These are phyloP conservation scores for Santalum album DNA, from an alignment of 164 flowering plant genomes.

Conservation along the genomic window DNA sequence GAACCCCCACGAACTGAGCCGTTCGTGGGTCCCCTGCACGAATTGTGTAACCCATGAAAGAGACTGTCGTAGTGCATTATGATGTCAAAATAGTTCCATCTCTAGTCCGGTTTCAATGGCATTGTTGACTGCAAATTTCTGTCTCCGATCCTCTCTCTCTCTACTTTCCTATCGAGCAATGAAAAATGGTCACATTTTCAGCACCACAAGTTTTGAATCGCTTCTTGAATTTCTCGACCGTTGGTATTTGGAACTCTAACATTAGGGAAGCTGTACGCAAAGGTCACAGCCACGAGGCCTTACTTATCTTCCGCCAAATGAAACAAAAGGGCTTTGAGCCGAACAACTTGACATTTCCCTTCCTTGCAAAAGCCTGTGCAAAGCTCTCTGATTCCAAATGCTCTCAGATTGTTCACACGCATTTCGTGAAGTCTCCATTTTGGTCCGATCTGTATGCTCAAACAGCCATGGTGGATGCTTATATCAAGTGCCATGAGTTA, in stretches of 20 bases:
- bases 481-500: constrained; percentile 28
- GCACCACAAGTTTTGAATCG: constrained; percentile 14
- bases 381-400: constrained; percentile 23
- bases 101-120: too few species aligned
- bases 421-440: constrained; percentile 41
- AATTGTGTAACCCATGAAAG: too few species aligned
- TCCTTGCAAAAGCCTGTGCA: constrained; percentile 53
- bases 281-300: constrained; percentile 24
- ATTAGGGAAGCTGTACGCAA: constrained; percentile 32
- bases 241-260: constrained; percentile 32
- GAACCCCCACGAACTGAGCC: too few species aligned
- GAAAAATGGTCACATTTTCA: too few species aligned
- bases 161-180: too few species aligned
- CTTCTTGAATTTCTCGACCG: constrained; percentile 16
- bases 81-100: too few species aligned
- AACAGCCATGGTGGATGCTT: constrained; percentile 42
- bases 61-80: too few species aligned
- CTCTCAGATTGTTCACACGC: constrained; percentile 42
- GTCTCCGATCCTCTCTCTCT: too few species aligned
- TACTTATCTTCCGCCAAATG: constrained; percentile 47
- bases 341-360: constrained; percentile 49
- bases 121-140: too few species aligned
- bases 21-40: too few species aligned
- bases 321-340: constrained; percentile 32
- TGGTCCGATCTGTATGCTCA: constrained; percentile 35